Conservation (phyloP, 176 grass and related monocot species). For the Ampelocalamus luodianensis region DNA sequence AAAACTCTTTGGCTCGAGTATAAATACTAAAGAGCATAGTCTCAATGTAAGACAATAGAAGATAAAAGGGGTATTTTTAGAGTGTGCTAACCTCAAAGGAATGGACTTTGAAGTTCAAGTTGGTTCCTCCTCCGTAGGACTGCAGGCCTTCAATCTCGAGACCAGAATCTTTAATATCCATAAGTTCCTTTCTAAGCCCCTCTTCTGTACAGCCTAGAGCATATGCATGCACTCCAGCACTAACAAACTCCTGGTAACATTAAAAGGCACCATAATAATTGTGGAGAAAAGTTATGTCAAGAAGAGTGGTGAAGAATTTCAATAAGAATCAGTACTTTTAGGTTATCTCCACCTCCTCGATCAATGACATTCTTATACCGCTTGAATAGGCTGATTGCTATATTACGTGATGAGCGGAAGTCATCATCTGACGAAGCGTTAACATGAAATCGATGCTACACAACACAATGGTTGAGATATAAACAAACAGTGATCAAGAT, state of each 20-base stretch:
- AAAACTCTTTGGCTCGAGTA: conserved; percentile 5
- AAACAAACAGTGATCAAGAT: neutral
- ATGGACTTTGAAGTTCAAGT: conserved; percentile 71
- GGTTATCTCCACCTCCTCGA: conserved; percentile 82
- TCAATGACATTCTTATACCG: conserved; percentile 84
- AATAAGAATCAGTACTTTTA: conserved; percentile 60
- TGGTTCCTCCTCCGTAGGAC: conserved; percentile 62
- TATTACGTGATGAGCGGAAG: conserved; percentile 79
- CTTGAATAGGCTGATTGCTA: conserved; percentile 86
- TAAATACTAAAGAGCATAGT: conserved; percentile 25
- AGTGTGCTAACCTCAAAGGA: conserved; percentile 63
- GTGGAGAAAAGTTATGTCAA: neutral
- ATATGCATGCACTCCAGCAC: conserved; percentile 90
- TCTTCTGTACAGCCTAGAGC: conserved; percentile 92
- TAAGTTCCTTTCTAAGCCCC: conserved; percentile 87
- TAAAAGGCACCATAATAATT: neutral
- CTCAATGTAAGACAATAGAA: neutral
- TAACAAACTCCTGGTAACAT: conserved; percentile 78
- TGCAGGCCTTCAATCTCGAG: conserved; percentile 71
- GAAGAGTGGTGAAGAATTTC: conserved; percentile 29
- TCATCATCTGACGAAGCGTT: conserved; percentile 83
- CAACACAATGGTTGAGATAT: conserved; percentile 4
- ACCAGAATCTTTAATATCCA: conserved; percentile 77
- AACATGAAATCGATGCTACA: conserved; percentile 77
- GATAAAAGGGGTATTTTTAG: neutral